Base-by-base conservation (phyloP, 805 yeast species). In the Wickerhamomyces queroliae region DNA sequence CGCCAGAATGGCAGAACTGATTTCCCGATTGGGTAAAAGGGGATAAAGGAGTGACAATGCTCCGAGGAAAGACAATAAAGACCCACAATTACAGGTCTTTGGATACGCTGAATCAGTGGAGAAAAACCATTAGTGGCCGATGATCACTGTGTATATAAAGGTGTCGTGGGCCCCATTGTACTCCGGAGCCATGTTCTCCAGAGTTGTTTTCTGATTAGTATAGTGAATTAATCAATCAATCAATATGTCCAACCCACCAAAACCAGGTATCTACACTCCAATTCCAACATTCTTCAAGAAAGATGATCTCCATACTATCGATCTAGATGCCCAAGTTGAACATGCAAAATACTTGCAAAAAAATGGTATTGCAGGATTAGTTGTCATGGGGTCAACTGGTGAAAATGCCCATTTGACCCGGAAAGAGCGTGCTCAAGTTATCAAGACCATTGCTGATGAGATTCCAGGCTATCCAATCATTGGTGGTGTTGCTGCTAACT, bases 341-440 rank as follows among this genome's bases (percentile, higher is more conserved):
- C 78, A 73, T 47, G 67, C 76, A 26, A 60, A 63, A 34, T 63
- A 49, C 52, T 58, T 75, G 34, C 54, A 65, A 31, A 50, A 61
- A 18, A 61, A 58, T 42, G 79, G 80, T 9, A 67, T 74, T 40
- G 46, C 54, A 33, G 81, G 81, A 19, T 55, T 69, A 3, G 74
- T 72, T 12, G 48, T 73, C 7, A 61, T 72, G 51, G 80, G 80
- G 6, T 71, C 78, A 26, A 75, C 78, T 13, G 81, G 80, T 28
- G 80, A 75, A 51, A 69, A 70, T 43, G 71, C 72, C 28, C 77
- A 73, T 46, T 55, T 74, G 46, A 65, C 77, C 10, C 59, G 66
- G 38, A 46, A 52, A 31, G 81, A 75, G 56, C 62, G 80, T 45
- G 55, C 54, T 12, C 41, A 56, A 6, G 48, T 67, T 9, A 57